A percentile compares a stretch with the other conserved stretches of the same genome.
These are phyloP conservation scores for Aureobasidium lini DNA, from an alignment of 2,329 filamentous ascomycete species.

Conservation along the genomic window DNA sequence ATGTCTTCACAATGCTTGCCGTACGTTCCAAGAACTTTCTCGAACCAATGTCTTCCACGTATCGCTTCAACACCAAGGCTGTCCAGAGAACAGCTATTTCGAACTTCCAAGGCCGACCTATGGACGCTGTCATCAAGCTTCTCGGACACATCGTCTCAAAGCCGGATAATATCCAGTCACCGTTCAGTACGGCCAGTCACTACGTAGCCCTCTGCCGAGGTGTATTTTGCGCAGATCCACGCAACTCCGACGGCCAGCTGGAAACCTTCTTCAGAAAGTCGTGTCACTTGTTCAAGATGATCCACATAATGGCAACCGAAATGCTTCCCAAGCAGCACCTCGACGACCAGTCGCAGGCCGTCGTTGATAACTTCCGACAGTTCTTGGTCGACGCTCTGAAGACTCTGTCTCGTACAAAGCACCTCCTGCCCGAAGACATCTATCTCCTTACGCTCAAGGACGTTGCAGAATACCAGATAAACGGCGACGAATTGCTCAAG, in stretches of 20 bases:
- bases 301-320: neutral
- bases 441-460: neutral
- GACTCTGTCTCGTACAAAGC: neutral
- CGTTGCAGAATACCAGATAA: neutral
- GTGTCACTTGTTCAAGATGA: neutral
- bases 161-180: neutral
- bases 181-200: neutral
- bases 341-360: neutral
- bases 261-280: neutral
- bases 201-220: neutral
- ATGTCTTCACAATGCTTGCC: neutral
- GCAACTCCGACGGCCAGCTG: neutral
- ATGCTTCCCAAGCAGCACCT: neutral
- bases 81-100: neutral
- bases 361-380: neutral
- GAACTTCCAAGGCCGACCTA: neutral
- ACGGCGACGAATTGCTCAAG: constrained; percentile 12
- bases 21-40: neutral
- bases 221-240: neutral
- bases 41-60: neutral
- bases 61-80: neutral
- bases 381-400: neutral
- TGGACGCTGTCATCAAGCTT: neutral
- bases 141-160: neutral
- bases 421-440: neutral